Base-by-base conservation (phyloP, 345 rosid genomes). In the Erodium maritimum region DNA sequence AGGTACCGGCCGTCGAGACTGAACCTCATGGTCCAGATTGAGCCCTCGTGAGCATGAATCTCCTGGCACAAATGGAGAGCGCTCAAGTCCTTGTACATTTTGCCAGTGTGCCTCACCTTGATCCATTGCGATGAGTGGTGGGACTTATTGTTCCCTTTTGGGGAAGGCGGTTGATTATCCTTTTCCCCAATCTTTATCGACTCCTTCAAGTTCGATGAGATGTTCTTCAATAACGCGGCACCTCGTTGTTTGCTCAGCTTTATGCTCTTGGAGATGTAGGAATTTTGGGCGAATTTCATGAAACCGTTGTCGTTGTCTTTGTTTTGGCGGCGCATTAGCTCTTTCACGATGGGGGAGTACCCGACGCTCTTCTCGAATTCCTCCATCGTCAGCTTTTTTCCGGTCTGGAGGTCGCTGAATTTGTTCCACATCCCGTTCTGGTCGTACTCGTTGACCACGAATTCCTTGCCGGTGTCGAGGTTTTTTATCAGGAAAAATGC, bases 341-440 rank as follows among this genome's bases (percentile, higher is more conserved):
- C 97, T 61, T 89, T 89, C 3, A 89, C 95, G 25, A 85, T 90
- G 0, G 88, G 86, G 14, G 97, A 89, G 73, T 83, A 74, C 0
- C 97, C 97, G 1, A 83, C 91, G 14, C 75, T 76, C 55, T 80
- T 87, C 77, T 93, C 97, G 45, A 93, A 93, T 58, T 93, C 99
- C 23, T 89, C 96, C 87, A 89, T 75, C 1, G 97, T 93, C 18
- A 93, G 65, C 51, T 89, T 85, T 70, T 93, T 87, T 56, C 99
- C 99, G 0, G 99, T 93, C 62, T 93, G 96, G 24, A 93, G 71
- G 79, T 93, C 99, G 52, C 95, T 93, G 14, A 93, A 76, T 52
- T 83, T 78, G 60, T 89, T 93, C 96, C 99, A 93, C 83, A 67
- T 79, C 14, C 96, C 97, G 51, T 87, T 76, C 48, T 85, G 84